Evolutionary conservation across 352 stramenopile genomes (phyloP), one percentile per base, ranked within the genome.

Genomic region (Globisporangium okanoganense): DNA sequence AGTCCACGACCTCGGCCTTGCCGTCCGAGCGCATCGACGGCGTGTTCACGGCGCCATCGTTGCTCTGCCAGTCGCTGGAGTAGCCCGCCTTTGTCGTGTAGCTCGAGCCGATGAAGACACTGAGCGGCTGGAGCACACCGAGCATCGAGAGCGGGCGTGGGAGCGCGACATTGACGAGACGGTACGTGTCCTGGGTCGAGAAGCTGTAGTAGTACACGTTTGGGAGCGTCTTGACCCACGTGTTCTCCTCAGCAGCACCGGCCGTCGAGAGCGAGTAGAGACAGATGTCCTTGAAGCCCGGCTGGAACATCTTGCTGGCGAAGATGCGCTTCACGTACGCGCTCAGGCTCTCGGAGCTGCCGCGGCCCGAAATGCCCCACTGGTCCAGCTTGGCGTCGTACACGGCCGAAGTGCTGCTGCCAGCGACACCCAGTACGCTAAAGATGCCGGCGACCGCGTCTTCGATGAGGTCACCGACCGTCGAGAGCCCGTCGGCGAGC

Each of bases 191-290:
- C 31, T 64, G 48, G 41, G 62, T 75, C 14, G 60, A 70, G 53
- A 68, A 61, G 41, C 57, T 71, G 65, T 71, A 78, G 67, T 78
- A 78, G 55, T 64, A 78, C 20, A 78, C 43, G 48, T 66, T 55
- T 1, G 70, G 57, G 25, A 55, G 61, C 22, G 63, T 72, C 56
- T 70, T 69, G 50, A 79, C 61, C 71, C 71, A 79, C 36, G 36
- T 63, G 57, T 69, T 68, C 13, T 76, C 68, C 41, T 74, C 65
- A 5, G 29, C 38, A 22, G 65, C 66, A 9, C 70, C 70, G 16
- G 35, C 27, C 2, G 59, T 70, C n/a, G 70, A 72, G 18, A 75
- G 35, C 41, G 63, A 67, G 61, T 72, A 70, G 12, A 72, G 29
- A 16, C 56, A 72, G 18, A 68, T 52, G 24, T 77, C 70, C 25